Evolutionary conservation across 345 rosid species (phyloP).

Genomic region (Eucalyptus viminalis): DNA sequence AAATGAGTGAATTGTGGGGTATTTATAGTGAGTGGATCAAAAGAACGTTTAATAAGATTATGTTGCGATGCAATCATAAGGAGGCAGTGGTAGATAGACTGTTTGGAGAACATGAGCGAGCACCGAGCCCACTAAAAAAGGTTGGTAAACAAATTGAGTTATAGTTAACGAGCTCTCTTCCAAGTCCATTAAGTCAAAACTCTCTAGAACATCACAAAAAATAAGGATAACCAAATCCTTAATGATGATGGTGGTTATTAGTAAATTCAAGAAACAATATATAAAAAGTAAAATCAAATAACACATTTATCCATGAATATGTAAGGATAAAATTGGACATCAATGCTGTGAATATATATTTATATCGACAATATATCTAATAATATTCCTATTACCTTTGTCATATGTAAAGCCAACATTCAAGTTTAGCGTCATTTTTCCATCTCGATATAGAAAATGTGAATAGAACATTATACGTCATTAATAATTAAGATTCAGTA

Average conservation of each 20-base stretch:
- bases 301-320: accelerated
- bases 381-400: not conserved
- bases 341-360: not conserved
- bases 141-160: not conserved
- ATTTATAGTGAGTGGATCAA: not conserved
- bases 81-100: accelerated
- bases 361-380: not conserved
- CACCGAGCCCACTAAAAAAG: not conserved
- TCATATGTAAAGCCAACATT: not conserved
- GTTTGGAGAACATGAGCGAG: not conserved
- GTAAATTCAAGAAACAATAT: not conserved
- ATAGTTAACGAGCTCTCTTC: not conserved
- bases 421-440: not conserved
- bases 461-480: not conserved
- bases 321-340: not conserved
- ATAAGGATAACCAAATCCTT: too few species aligned
- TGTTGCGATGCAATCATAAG: accelerated
- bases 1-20: not conserved
- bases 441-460: not conserved
- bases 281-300: accelerated
- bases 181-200: not conserved
- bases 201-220: not conserved
- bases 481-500: not conserved
- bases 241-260: not conserved
- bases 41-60: accelerated